phyloP scores from a whole-genome alignment of 2,329 filamentous ascomycete species.

The Microcyclospora tardicrescens region DNA sequence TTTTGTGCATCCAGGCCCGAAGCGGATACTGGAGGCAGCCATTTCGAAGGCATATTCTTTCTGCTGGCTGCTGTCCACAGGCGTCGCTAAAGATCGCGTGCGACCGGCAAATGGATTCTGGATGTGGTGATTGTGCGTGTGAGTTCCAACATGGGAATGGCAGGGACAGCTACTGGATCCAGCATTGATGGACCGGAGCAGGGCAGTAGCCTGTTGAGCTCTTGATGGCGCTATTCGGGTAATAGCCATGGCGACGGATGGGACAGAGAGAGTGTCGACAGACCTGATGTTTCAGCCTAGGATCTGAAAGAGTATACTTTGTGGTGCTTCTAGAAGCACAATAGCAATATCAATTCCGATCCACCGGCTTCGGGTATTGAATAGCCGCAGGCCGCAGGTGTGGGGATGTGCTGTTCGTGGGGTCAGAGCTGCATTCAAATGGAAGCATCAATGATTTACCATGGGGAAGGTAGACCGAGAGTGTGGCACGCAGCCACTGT shows the following conservation, averaged over 20 bases:
- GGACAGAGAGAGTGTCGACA: too few relatives aligned
- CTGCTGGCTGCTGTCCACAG: constrained; percentile 54
- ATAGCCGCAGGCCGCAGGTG: too few relatives aligned
- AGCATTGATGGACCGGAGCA: constrained; percentile 84
- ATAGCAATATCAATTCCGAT: too few relatives aligned
- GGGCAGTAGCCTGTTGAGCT: constrained; percentile 50
- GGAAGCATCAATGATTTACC: too few relatives aligned
- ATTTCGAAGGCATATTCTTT: constrained; percentile 99
- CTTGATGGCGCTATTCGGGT: constrained; percentile 31
- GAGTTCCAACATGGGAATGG: constrained; percentile 75
- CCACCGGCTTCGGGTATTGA: too few relatives aligned
- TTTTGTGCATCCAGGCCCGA: constrained; percentile 82
- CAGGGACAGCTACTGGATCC: constrained; percentile 74
- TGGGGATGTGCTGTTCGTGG: too few relatives aligned
- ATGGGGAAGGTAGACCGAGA: too few relatives aligned
- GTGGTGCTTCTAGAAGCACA: too few relatives aligned
- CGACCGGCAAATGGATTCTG: constrained; percentile 39
- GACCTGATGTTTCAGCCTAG: too few relatives aligned
- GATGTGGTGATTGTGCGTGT: constrained; percentile 46
- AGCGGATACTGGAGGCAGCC: constrained; percentile 89
- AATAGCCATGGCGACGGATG: constrained; percentile 17
- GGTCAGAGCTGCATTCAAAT: too few relatives aligned
- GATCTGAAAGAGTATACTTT: too few relatives aligned
- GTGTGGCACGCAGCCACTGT: too few relatives aligned
- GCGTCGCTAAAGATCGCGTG: constrained; percentile 55